These are phyloP conservation scores for Claviceps humidiphila DNA, from an alignment of 2,329 filamentous ascomycete species.

Conservation along the genomic window DNA sequence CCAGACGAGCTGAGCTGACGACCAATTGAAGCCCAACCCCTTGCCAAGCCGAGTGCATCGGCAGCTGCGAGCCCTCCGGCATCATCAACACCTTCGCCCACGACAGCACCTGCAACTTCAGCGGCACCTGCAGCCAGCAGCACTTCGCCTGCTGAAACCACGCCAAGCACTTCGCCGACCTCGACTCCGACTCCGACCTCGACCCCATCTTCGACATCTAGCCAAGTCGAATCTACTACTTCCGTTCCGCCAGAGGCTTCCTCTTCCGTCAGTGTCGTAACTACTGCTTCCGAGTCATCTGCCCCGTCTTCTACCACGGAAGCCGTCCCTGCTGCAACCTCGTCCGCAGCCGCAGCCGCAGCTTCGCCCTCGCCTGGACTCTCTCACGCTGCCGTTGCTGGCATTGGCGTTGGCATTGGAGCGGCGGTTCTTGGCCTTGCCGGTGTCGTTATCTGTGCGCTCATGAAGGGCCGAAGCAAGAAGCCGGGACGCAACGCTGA, in stretches of 20 bases:
- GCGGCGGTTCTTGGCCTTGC: constrained; percentile 27
- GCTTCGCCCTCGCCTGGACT: constrained; percentile 16
- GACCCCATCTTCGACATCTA: constrained; percentile 1
- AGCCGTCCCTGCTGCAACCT: constrained; percentile 6
- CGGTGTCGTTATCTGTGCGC: constrained; percentile 25
- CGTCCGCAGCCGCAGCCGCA: constrained; percentile 2
- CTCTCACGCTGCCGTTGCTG: constrained; percentile 31
- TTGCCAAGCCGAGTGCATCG: neutral
- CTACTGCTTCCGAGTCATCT: constrained; percentile 5
- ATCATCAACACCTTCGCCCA: neutral
- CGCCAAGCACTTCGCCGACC: neutral
- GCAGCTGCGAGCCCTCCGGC: neutral
- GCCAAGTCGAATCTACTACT: neutral
- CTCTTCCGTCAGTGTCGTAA: neutral
- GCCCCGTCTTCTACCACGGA: constrained; percentile 3
- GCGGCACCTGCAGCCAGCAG: neutral
- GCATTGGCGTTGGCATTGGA: constrained; percentile 34
- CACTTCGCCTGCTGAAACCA: neutral
- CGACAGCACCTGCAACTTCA: neutral
- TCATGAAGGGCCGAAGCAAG: constrained; percentile 19
- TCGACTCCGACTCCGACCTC: neutral
- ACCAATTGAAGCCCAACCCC: neutral
- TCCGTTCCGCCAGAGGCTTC: neutral
- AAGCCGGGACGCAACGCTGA: constrained; percentile 4
- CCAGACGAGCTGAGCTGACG: neutral